phyloP scores from a whole-genome alignment of 352 stramenopile genomes.

The Globisporangium yorkense region DNA sequence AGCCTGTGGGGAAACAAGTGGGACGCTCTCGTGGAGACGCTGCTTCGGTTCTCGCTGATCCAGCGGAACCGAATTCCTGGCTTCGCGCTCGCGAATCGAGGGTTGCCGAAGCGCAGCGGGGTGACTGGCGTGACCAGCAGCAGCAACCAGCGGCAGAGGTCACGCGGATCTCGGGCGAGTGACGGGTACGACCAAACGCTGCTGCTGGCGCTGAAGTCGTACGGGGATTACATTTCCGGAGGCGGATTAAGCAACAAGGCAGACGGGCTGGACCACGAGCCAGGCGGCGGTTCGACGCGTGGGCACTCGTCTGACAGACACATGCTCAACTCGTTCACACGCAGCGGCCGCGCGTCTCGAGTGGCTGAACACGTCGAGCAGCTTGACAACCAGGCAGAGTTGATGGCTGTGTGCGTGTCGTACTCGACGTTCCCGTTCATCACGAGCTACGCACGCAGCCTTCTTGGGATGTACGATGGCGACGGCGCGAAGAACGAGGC shows the following conservation, averaged over 20 bases:
- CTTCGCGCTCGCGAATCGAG: conserved; percentile 51
- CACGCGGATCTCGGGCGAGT: conserved; percentile 21
- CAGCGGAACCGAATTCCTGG: conserved; percentile 68
- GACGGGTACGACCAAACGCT: conserved; percentile 57
- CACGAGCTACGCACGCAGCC: conserved; percentile 72
- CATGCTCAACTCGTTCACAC: conserved; percentile 68
- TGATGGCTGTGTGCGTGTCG: conserved; percentile 69
- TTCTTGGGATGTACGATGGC: conserved; percentile 64
- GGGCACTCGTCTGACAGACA: conserved; percentile 24
- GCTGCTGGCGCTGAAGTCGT: conserved; percentile 55
- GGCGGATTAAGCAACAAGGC: conserved; percentile 13
- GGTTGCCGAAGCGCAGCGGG: conserved; percentile 39
- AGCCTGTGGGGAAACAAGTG: conserved; percentile 65
- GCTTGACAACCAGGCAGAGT: conserved; percentile 60
- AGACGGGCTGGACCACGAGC: conserved; percentile 24
- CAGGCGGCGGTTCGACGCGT: conserved; percentile 11
- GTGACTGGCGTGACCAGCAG: conserved; percentile 20
- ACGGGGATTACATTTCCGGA: conserved; percentile 67
- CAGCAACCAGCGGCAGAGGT: conserved; percentile 16
- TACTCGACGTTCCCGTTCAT: conserved; percentile 86
- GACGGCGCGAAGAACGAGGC: conserved; percentile 56
- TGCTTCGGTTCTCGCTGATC: conserved; percentile 72
- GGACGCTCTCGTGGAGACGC: conserved; percentile 53
- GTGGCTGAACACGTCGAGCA: conserved; percentile 61
- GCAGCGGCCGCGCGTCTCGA: conserved; percentile 45